Evolutionary conservation across 1,139 yeast species (phyloP).

Genomic region (Zygoascus sp.): DNA sequence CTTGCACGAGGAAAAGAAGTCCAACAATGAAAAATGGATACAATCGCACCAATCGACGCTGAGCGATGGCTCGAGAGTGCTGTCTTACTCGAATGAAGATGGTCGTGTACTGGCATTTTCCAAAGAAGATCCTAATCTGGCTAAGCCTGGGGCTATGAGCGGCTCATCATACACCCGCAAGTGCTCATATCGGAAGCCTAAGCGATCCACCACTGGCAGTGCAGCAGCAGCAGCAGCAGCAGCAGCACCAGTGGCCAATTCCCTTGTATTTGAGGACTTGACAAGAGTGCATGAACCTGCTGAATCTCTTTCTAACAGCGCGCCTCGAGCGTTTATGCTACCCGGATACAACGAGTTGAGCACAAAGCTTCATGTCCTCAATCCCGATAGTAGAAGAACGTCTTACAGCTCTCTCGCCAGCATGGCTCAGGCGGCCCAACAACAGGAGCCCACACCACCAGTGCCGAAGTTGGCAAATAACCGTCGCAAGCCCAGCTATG

Average conservation of each 20-base stretch:
- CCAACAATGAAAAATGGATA: not conserved
- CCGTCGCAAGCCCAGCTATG: not conserved
- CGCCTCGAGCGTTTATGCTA: slow-evolving; percentile 23
- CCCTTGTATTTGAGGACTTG: no score
- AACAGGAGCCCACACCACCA: not conserved
- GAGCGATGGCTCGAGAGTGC: not conserved
- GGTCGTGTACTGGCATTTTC: no score
- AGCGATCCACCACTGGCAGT: slow-evolving; percentile 3
- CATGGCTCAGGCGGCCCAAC: not conserved
- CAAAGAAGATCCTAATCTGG: no score
- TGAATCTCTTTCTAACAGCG: no score
- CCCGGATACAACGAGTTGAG: slow-evolving; percentile 26
- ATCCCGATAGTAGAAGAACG: slow-evolving; percentile 17
- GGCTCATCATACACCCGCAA: slow-evolving; percentile 24
- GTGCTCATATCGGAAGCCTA: slow-evolving; percentile 23
- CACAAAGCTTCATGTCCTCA: slow-evolving; percentile 26
- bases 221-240: not conserved
- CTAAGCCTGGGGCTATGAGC: not conserved
- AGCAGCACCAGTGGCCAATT: no score
- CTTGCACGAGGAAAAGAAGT: slow-evolving; percentile 18
- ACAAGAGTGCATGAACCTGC: no score
- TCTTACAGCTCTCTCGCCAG: not conserved
- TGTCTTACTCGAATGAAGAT: not conserved
- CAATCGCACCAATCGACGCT: slow-evolving; percentile 7
- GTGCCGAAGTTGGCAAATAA: not conserved